Evolutionary conservation across 192 early-diverging fungal species (phyloP).

Genomic region (Linnemannia hyalina): DNA sequence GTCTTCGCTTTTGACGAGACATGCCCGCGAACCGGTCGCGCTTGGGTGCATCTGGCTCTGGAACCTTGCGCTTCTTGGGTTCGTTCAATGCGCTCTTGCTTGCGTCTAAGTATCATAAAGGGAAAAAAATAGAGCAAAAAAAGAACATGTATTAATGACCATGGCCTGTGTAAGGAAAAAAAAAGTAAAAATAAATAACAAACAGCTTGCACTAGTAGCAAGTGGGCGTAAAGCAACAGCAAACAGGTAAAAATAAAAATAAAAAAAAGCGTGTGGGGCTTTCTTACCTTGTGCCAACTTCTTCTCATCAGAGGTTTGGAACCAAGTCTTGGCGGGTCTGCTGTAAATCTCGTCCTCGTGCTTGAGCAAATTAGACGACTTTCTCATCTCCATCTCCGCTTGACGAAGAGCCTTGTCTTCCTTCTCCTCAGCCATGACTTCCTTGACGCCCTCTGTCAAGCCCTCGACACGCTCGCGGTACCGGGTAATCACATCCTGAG

Average conservation of each 20-base stretch:
- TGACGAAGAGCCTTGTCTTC: constrained; percentile 84
- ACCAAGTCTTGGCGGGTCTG: constrained; percentile 95
- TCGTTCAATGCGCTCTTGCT: constrained; percentile 36
- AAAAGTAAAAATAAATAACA: neutral
- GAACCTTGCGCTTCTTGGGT: constrained; percentile 56
- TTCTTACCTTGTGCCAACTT: constrained; percentile 68
- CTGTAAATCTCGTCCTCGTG: constrained; percentile 90
- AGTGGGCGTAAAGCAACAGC: neutral
- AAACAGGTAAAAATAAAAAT: neutral
- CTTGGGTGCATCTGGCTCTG: constrained; percentile 47
- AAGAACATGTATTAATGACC: neutral
- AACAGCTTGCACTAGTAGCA: too few species aligned
- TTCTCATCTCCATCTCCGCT: constrained; percentile 93
- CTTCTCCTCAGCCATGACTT: constrained; percentile 78
- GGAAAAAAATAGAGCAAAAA: neutral
- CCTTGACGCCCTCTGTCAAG: constrained; percentile 75
- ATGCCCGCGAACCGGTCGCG: constrained; percentile 65
- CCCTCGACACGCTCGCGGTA: constrained; percentile 80
- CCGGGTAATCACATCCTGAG: constrained; percentile 79
- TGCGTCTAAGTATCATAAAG: constrained; percentile 14
- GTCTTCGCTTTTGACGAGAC: constrained; percentile 61
- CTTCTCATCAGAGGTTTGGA: constrained; percentile 87
- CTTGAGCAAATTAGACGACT: constrained; percentile 86
- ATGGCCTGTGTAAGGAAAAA: neutral
- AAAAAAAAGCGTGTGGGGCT: constrained; percentile 9